Evolutionary conservation across 352 stramenopile species (phyloP), one percentile per base, ranked within the genome.

Genomic region (Globisporangium solare): DNA sequence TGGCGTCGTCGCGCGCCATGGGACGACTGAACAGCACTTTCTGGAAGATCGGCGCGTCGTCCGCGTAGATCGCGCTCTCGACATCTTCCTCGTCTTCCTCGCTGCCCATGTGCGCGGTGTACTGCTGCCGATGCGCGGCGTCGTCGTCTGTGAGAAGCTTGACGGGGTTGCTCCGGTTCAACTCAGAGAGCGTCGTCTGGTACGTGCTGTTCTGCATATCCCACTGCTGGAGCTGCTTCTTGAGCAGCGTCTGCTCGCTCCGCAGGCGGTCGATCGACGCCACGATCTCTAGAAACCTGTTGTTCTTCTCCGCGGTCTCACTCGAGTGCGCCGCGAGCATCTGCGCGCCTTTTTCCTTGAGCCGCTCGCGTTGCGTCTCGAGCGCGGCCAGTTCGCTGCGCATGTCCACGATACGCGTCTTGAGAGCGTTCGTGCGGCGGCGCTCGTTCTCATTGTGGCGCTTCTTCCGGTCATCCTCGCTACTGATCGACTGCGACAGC

Each of bases 361-460:
- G 60, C 14, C 66, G 57, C 54, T 73, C 43, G 48, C 74, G 74
- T 63, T 86, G 62, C 17, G 54, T 54, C 53, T 79, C 70, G 6
- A 89, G 67, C 54, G 55, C 57, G 37, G 77, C 51, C 45, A 88
- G 68, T 47, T 77, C 61, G 39, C 84, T 68, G 27, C 75, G 69
- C 66, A 82, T 82, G 32, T 57, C 46, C 43, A 74, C 12, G 32
- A 82, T 73, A 18, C 72, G 74, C 42, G 66, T 74, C 67, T 76
- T 81, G 31, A 82, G 58, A 42, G 74, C 74, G 39, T 82, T 79
- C 17, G 71, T 84, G 56, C 79, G 79, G 31, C 66, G 62, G 12
- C 79, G 68, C 50, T 89, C 79, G 42, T 83, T 88, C 21, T 70
- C 68, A 46, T 89, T 89, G 62, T 84, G 79, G 6, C 74, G 66